phyloP scores from a whole-genome alignment of 257 asterid genomes.

The Solanum lycopersicoides region DNA sequence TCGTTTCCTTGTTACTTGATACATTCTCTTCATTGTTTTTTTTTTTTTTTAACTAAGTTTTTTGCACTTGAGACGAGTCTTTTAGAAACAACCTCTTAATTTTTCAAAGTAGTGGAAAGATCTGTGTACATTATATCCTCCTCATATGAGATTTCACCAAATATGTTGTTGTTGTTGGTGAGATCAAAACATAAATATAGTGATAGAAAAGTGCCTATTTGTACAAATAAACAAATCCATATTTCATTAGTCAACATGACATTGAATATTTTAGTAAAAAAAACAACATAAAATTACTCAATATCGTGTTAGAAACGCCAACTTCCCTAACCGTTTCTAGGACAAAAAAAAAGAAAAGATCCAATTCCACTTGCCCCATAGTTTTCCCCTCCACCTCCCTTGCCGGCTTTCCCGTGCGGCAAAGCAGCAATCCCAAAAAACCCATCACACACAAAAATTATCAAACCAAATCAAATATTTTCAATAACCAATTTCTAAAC shows the following conservation, averaged over 20 bases:
- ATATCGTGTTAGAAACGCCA: slow-evolving; percentile 15
- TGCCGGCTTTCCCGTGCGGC: background rate
- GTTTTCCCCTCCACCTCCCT: slow-evolving; percentile 8
- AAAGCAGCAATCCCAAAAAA: background rate
- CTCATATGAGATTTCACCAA: too few relatives aligned
- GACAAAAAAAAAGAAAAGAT: background rate
- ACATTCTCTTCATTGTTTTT: too few relatives aligned
- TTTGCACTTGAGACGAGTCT: too few relatives aligned
- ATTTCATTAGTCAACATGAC: background rate
- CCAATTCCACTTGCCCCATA: slow-evolving; percentile 15
- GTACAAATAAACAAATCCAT: background rate
- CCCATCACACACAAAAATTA: background rate
- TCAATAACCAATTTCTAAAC: background rate
- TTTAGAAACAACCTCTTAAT: fast-evolving
- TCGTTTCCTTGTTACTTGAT: too few relatives aligned
- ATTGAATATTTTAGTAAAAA: background rate
- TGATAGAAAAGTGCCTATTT: background rate
- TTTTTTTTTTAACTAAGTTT: too few relatives aligned
- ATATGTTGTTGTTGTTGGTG: too few relatives aligned
- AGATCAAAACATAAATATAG: too few relatives aligned
- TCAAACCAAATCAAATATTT: background rate
- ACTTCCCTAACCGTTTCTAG: slow-evolving; percentile 36
- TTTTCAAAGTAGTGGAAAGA: too few relatives aligned
- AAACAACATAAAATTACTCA: background rate
- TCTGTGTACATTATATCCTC: too few relatives aligned